phyloP scores from a whole-genome alignment of 768 basidiomycete species.

The Chalciporus piperatus region DNA sequence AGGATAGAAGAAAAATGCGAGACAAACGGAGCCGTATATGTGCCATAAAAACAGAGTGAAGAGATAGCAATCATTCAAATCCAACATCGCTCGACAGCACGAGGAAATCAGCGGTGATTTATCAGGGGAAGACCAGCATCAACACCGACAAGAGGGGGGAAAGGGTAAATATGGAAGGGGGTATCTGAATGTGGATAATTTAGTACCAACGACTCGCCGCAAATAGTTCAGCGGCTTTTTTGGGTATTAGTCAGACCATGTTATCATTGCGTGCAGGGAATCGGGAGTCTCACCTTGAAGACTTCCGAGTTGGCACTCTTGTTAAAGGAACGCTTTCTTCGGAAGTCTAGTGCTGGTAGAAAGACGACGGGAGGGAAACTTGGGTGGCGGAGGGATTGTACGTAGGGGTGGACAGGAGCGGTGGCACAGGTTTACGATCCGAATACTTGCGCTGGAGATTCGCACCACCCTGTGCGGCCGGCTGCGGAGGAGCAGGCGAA shows the following conservation, averaged over 20 bases:
- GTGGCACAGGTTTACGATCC: conserved; percentile 33
- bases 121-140: background rate
- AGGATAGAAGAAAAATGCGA: background rate
- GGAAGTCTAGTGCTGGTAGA: conserved; percentile 5
- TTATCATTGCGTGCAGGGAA: background rate
- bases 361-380: conserved; percentile 23
- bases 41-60: background rate
- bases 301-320: background rate
- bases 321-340: background rate
- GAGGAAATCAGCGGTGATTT: conserved; percentile 9
- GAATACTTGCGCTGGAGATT: conserved; percentile 35
- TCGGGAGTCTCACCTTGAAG: conserved; percentile 2
- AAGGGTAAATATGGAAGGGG: conserved; percentile 3
- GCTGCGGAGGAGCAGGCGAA: conserved; percentile 10
- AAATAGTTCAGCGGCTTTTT: background rate
- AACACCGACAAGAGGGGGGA: conserved; percentile 1
- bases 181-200: background rate
- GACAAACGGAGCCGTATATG: background rate
- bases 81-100: conserved; percentile 15
- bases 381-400: conserved; percentile 23
- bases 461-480: conserved; percentile 23
- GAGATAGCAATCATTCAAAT: background rate
- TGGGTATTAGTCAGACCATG: background rate
- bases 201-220: background rate
- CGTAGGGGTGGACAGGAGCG: conserved; percentile 19